Evolutionary conservation across 192 early-diverging fungal genomes (phyloP), one percentile per base, ranked within the genome.

Genomic region (Gonapodya sp.): DNA sequence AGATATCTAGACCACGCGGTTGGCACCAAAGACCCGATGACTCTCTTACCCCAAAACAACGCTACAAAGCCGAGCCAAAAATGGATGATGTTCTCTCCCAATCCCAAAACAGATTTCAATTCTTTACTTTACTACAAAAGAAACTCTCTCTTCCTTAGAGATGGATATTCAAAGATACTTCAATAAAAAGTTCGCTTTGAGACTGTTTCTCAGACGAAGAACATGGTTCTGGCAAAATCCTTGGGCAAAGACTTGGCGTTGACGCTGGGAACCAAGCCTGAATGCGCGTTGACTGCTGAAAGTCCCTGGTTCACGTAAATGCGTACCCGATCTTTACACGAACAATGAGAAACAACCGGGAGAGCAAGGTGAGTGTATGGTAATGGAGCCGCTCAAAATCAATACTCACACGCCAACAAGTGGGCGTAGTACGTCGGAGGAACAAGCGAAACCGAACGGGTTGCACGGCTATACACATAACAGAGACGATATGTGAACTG

Each of bases 361-460:
- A 24, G 46, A 64, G 46, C 8, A 64, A 24, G 24, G 46, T 16
- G 46, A 64, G 24, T 8, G 46, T 8, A 64, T 24, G 8, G 46
- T 16, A 24, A 64, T 64, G 46, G 46, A n/a, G n/a, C n/a, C n/a
- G n/a, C 8, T 64, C 46, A 64, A 64, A 64, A 16, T 64, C 46
- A 64, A 64, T 35, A 30, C 46, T 64, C 24, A 64, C 46, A 64
- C 8, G 94, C 94, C 0, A 96, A 92, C n/a, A 97, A 83, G 84
- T 97, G 93, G 8, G 96, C 95, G 82, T 97, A 96, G 88, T 97
- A 98, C 2, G 92, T 95, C 0, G 96, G 94, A 1, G 96, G 95
- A 0, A 92, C 90, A 1, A 98, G 91, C 0, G 93, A 94, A 0
- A 98, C 97, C 0, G 92, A 91, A 32, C 96, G 91, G 0, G 96